These are phyloP conservation scores for Cystofilobasidium bisporidii DNA, from an alignment of 768 basidiomycete species.

Conservation along the genomic window DNA sequence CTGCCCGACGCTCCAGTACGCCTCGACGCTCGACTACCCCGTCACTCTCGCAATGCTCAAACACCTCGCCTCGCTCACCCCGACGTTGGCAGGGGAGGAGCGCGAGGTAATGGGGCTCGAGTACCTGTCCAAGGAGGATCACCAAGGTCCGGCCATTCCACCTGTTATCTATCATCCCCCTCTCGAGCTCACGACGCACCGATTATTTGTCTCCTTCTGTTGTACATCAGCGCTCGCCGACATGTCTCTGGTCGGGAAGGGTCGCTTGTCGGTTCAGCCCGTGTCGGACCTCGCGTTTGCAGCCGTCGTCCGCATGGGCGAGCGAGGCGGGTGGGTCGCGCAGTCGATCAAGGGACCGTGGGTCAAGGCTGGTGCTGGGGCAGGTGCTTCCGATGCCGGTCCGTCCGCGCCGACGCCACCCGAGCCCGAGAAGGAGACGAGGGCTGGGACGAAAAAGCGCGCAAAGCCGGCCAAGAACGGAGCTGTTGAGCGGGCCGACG, in stretches of 20 bases:
- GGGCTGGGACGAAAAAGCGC: too few species aligned
- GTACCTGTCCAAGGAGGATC: not conserved
- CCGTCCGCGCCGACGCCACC: too few species aligned
- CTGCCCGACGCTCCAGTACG: not conserved
- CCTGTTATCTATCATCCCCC: not conserved
- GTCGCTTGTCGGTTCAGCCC: slow-evolving; percentile 11
- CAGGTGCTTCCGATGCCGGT: too few species aligned
- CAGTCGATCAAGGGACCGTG: not conserved
- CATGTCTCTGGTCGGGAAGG: slow-evolving; percentile 1
- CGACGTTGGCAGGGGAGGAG: not conserved
- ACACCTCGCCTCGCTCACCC: slow-evolving; percentile 1
- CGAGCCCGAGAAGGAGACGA: too few species aligned
- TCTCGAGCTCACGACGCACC: too few species aligned
- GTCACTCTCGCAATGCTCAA: slow-evolving; percentile 18
- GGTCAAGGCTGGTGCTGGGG: not conserved
- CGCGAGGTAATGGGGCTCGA: not conserved
- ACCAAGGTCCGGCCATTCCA: not conserved
- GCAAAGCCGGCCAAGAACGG: too few species aligned
- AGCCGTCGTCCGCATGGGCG: slow-evolving; percentile 2
- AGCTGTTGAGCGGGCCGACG: too few species aligned
- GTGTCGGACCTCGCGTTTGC: not conserved
- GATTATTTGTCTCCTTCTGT: not conserved
- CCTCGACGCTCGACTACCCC: not conserved
- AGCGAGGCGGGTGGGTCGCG: slow-evolving; percentile 1
- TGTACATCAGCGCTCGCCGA: not conserved